Evolutionary conservation across 805 yeast genomes (phyloP).

Genomic region (Starmerella floricola): DNA sequence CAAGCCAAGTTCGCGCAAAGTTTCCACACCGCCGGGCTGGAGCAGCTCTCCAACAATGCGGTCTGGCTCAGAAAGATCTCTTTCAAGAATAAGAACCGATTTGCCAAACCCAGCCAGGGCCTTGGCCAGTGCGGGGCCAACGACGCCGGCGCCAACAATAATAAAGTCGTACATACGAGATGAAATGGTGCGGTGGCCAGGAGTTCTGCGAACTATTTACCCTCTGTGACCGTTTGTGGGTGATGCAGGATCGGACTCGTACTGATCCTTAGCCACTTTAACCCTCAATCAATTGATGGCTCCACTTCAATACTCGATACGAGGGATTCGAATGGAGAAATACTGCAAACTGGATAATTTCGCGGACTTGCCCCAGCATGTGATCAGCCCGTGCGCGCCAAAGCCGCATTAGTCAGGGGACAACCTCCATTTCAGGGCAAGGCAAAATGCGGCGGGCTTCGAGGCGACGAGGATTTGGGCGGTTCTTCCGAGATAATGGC

Average conservation of each 20-base stretch:
- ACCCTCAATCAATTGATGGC: not conserved
- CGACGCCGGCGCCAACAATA: conserved; percentile 96
- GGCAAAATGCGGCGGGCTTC: not conserved
- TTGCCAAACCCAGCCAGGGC: conserved; percentile 85
- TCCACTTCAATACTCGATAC: not conserved
- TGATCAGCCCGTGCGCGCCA: not conserved
- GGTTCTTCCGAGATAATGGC: too few relatives aligned
- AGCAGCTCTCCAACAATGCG: conserved; percentile 93
- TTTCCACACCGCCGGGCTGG: conserved; percentile 94
- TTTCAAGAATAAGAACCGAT: conserved; percentile 61
- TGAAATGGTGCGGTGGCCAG: too few relatives aligned
- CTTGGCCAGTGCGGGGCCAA: conserved; percentile 87
- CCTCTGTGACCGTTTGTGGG: too few relatives aligned
- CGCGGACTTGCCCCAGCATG: not conserved
- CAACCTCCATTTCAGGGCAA: too few relatives aligned
- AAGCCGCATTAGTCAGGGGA: too few relatives aligned
- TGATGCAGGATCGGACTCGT: too few relatives aligned
- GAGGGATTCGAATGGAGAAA: conserved; percentile 1
- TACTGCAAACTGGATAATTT: not conserved
- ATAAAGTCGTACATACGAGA: conserved; percentile 53
- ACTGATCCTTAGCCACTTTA: not conserved
- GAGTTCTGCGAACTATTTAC: too few relatives aligned
- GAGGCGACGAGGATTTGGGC: too few relatives aligned
- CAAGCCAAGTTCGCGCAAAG: conserved; percentile 74
- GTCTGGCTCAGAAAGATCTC: conserved; percentile 88